Evolutionary conservation across 495 filamentous ascomycete genomes (phyloP).

Genomic region (Immersiella caudata): DNA sequence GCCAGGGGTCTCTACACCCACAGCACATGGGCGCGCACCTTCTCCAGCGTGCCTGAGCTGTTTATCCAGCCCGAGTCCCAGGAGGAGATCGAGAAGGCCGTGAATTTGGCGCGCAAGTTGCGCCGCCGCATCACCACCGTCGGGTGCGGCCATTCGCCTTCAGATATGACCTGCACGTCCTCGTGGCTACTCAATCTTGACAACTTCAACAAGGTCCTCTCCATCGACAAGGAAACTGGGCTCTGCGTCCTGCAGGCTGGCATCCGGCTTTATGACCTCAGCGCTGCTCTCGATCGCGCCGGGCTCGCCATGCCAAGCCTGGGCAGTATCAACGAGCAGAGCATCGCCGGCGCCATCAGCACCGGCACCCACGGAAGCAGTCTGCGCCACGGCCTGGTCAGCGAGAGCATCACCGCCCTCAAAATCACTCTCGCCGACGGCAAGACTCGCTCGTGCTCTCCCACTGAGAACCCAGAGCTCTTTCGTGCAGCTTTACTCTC

Average conservation of each 20-base stretch:
- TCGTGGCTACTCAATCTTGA: slow-evolving; percentile 96
- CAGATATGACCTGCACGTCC: slow-evolving; percentile 88
- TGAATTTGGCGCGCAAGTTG: slow-evolving; percentile 78
- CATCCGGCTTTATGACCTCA: slow-evolving; percentile 74
- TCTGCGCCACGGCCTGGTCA: slow-evolving; percentile 78
- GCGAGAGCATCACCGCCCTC: slow-evolving; percentile 70
- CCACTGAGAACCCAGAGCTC: slow-evolving; percentile 69
- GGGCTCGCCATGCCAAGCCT: slow-evolving; percentile 85
- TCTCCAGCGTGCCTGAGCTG: slow-evolving; percentile 82
- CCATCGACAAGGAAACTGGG: slow-evolving; percentile 63
- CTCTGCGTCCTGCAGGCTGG: slow-evolving; percentile 80
- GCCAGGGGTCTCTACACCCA: slow-evolving; percentile 71
- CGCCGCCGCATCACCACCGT: slow-evolving; percentile 77
- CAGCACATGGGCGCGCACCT: slow-evolving; percentile 96
- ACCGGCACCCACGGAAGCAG: slow-evolving; percentile 94
- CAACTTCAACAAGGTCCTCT: slow-evolving; percentile 70
- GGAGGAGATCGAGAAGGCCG: slow-evolving; percentile 78
- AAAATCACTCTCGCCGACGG: slow-evolving; percentile 85
- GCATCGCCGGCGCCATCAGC: slow-evolving; percentile 86
- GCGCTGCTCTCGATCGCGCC: slow-evolving; percentile 65
- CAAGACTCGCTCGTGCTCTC: slow-evolving; percentile 70
- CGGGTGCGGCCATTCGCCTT: slow-evolving; percentile 89
- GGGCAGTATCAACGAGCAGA: slow-evolving; percentile 93
- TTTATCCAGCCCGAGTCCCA: slow-evolving; percentile 81
- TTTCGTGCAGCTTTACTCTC: slow-evolving; percentile 88